Evolutionary conservation across 2,329 filamentous ascomycete genomes (phyloP).

Genomic region (Apiospora arundinis): DNA sequence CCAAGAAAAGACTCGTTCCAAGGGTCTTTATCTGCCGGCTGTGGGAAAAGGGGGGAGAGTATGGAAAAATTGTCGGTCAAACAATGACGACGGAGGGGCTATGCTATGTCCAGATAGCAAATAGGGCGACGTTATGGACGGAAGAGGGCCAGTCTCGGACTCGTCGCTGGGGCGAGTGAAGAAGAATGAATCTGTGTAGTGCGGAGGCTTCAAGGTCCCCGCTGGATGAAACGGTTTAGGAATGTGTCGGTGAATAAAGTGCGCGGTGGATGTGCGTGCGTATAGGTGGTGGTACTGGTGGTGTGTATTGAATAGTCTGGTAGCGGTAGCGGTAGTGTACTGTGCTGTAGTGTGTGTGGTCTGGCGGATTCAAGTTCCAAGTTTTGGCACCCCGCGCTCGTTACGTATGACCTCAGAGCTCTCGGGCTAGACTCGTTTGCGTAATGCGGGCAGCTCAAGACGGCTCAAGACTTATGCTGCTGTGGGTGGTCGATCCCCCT

Average conservation of each 20-base stretch:
- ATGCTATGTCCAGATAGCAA: slow-evolving; percentile 14
- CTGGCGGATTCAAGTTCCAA: slow-evolving; percentile 16
- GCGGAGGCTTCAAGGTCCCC: not conserved
- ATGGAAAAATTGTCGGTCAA: slow-evolving; percentile 6
- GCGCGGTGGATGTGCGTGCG: not conserved
- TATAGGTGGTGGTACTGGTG: not conserved
- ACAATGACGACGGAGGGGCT: slow-evolving; percentile 21
- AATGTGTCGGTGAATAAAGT: slow-evolving; percentile 19
- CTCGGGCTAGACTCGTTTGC: slow-evolving; percentile 13
- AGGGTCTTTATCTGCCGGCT: not conserved
- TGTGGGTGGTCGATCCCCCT: slow-evolving; percentile 10
- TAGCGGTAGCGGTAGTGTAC: not conserved
- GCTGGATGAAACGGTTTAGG: slow-evolving; percentile 4
- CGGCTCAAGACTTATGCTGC: too few relatives aligned
- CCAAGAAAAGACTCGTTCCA: not conserved
- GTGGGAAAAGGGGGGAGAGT: not conserved
- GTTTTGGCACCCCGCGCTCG: slow-evolving; percentile 26
- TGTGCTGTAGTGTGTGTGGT: not conserved
- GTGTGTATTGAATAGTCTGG: not conserved
- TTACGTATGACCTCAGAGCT: slow-evolving; percentile 27
- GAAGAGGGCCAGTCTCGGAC: not conserved
- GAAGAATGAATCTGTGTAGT: slow-evolving; percentile 9
- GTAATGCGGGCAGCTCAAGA: slow-evolving; percentile 22
- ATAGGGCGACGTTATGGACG: not conserved
- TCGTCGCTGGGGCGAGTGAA: not conserved